Percentiles rank a stretch among this genome's conserved stretches.
Conservation (phyloP, 2,329 filamentous ascomycete genomes). For the Calonectria pseudoreteaudii region DNA sequence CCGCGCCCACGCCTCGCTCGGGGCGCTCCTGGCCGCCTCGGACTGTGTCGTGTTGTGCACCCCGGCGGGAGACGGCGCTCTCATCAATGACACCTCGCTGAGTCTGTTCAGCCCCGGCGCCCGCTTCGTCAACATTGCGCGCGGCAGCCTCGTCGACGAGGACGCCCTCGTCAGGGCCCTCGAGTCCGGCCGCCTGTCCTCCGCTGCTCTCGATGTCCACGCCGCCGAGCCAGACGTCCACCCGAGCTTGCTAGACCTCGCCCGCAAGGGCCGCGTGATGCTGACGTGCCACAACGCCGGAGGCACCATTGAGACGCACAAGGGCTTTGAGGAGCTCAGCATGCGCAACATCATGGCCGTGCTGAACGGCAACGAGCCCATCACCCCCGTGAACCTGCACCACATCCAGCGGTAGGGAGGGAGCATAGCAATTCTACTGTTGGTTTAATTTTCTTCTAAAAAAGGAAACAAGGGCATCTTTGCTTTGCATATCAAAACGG, state of each 20-base stretch:
- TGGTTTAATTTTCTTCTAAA: background rate
- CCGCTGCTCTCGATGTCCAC: constrained; percentile 74
- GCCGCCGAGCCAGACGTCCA: constrained; percentile 68
- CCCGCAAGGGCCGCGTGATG: constrained; percentile 59
- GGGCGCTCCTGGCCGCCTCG: constrained; percentile 61
- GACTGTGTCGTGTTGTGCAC: constrained; percentile 75
- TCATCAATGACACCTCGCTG: constrained; percentile 64
- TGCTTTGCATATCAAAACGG: background rate
- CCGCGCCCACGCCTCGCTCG: constrained; percentile 62
- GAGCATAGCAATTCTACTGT: background rate
- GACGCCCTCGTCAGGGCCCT: constrained; percentile 71
- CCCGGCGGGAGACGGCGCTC: constrained; percentile 57
- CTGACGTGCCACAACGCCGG: constrained; percentile 77
- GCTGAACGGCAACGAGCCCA: constrained; percentile 59
- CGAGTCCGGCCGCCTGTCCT: constrained; percentile 60
- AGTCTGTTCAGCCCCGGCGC: constrained; percentile 64
- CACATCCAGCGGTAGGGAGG: constrained; percentile 50
- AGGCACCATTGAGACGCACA: constrained; percentile 73
- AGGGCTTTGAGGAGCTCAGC: constrained; percentile 74
- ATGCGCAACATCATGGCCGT: constrained; percentile 76
- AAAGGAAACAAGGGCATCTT: background rate
- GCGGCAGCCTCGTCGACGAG: constrained; percentile 74
- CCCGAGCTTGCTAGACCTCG: constrained; percentile 56
- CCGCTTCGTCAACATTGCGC: constrained; percentile 74
- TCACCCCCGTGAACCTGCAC: constrained; percentile 74